Evolutionary conservation across 1,139 yeast genomes (phyloP), one percentile per base, ranked within the genome.

Genomic region (Yarrowia galli): DNA sequence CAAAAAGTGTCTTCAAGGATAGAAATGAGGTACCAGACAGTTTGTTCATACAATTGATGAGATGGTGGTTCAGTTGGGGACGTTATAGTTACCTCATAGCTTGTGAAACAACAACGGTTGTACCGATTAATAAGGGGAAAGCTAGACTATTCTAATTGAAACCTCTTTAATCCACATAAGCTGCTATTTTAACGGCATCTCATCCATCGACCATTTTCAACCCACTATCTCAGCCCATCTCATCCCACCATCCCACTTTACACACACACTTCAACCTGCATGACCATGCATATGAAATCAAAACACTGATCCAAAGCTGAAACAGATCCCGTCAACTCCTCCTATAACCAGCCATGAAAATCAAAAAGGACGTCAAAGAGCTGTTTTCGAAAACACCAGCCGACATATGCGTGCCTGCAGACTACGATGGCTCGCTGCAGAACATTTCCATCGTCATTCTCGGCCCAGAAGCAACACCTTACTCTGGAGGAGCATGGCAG

Each of bases 381-480:
- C 65, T 63, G 48, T 68, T 40, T 9, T 45, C 67, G 3, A 23
- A 28, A 15, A 51, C 67, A 1, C 67, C 67, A 4, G 45, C 67
- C 4, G 67, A 63, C 32, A 68, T 40, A 9, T 32, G 23, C 22
- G 42, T 64, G 22, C 45, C 65, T 28, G 2, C 20, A 12, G 58
- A 23, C 23, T 54, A 35, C 20, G 42, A 43, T 23, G 36, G 63
- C 6, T 56, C 67, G 42, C 67, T 70, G 28, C 40, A 51, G 22
- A 66, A 61, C 4, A 48, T 69, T 18, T 18, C 61, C 10, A 65
- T 69, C 46, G 49, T 66, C 38, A 82, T 89, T 13, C 75, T 79
- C 63, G 91, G 91, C 25, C 90, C 90, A 0, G 71, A 72, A 1
- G 84, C 82, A 45, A 80, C 87, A 1, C 83, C 85, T 0, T 88